Base-by-base conservation (phyloP, 371 early-diverging fungal genomes). In the Apophysomyces trapeziformis region DNA sequence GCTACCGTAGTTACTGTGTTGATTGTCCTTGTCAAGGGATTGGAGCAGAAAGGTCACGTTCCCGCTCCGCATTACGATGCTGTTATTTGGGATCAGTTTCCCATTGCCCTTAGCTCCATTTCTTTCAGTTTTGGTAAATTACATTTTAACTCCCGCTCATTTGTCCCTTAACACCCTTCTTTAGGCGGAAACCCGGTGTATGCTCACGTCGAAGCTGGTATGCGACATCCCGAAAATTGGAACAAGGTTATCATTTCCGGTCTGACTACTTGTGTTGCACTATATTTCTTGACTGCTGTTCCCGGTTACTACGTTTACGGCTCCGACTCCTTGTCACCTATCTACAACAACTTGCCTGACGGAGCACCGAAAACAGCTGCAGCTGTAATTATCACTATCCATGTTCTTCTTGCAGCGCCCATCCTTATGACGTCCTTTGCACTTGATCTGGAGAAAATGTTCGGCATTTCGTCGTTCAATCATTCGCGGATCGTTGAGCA, bases 231-330 rank as follows among this genome's bases (percentile, higher is more conserved):
- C 47, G 70, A 85, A 60, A 69, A 86, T 43, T 96, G 95, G 89
- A 83, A 84, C 72, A 85, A 80, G 65, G 90, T 93, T 6, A 72
- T 95, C n/a, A 67, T 85, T 16, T 77, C 80, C 45, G 91, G 93
- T 16, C 84, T 90, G 58, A 63, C 82, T 12, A 86, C 90, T 39
- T 90, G 92, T 64, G 86, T 89, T 1, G 68, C 76, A 37, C 83
- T 96, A 60, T 95, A 96, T 71, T 68, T 93, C 57, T 60, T 91
- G 38, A 88, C 90, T 57, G 91, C 93, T 39, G 79, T 82, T 5
- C 86, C 92, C 32, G 95, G 93, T 6, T 96, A 96, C 62, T 87
- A 85, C 43, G 88, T 92, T 14, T 96, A 92, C 69, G 97, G 96
- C 36, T 74, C 80, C 46, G 39, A 58, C 13, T 87, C 89, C 32